These are phyloP conservation scores for Malassezia globosa DNA, from an alignment of 1,284 basidiomycete genomes.

Conservation along the genomic window DNA sequence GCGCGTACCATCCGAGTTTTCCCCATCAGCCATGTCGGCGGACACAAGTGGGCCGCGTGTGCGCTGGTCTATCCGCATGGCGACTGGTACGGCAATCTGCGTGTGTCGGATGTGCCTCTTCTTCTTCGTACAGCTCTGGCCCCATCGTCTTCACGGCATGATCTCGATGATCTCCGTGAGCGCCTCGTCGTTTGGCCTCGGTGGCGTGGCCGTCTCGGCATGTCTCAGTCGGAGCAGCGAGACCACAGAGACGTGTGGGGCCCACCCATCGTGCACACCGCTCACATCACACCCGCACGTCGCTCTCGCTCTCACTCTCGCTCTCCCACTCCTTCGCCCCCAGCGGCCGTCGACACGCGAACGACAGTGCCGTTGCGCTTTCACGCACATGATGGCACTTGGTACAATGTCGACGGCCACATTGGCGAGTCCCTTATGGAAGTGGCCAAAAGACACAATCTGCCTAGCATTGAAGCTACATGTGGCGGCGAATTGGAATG, in stretches of 20 bases:
- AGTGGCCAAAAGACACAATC: constrained; percentile 28
- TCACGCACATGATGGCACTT: constrained; percentile 24
- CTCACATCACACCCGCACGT: constrained; percentile 25
- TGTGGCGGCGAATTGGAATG: constrained; percentile 44
- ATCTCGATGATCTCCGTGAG: constrained; percentile 31
- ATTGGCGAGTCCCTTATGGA: constrained; percentile 44
- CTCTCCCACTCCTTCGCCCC: neutral
- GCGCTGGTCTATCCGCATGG: constrained; percentile 44
- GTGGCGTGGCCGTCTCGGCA: constrained; percentile 46
- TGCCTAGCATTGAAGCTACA: constrained; percentile 41
- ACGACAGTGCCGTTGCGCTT: constrained; percentile 24
- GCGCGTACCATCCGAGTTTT: constrained; percentile 27
- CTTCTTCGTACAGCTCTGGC: constrained; percentile 35
- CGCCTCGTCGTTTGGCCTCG: constrained; percentile 39
- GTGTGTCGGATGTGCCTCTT: constrained; percentile 20
- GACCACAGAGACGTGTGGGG: constrained; percentile 39
- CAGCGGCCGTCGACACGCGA: neutral
- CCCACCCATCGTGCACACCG: constrained; percentile 26
- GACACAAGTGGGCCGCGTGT: constrained; percentile 46
- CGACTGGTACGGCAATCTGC: constrained; percentile 42
- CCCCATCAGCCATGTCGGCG: constrained; percentile 34
- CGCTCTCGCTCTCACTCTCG: neutral
- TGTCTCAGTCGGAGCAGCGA: constrained; percentile 27
- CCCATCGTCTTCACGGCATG: constrained; percentile 38
- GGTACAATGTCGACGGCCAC: constrained; percentile 24